A percentile compares a stretch with the other conserved stretches of the same genome.
Evolutionary conservation across 2,329 filamentous ascomycete species (phyloP).

Genomic region (Truncatella angustata): DNA sequence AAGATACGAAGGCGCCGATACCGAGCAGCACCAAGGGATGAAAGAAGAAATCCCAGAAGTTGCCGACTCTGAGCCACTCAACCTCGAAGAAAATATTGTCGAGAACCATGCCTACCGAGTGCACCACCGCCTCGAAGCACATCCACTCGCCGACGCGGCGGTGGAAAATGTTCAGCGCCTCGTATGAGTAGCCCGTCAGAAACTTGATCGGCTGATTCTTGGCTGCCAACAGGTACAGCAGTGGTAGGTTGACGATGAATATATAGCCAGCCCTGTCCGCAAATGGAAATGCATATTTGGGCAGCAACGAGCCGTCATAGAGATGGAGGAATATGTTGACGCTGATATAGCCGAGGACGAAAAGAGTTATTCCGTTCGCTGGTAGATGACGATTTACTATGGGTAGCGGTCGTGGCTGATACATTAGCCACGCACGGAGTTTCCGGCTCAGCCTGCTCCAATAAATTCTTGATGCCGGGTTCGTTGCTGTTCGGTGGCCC

Average conservation of each 20-base stretch:
- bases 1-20: slow-evolving; percentile 52
- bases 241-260: slow-evolving; percentile 46
- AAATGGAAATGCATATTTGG: slow-evolving; percentile 54
- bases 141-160: slow-evolving; percentile 61
- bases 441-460: slow-evolving; percentile 3
- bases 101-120: slow-evolving; percentile 52
- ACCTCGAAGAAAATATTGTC: slow-evolving; percentile 53
- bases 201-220: slow-evolving; percentile 64
- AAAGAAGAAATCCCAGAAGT: slow-evolving; percentile 48
- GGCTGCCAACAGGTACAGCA: slow-evolving; percentile 62
- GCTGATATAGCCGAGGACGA: slow-evolving; percentile 48
- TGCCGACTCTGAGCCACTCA: slow-evolving; percentile 38
- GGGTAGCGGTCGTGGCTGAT: slow-evolving; percentile 57
- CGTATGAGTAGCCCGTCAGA: slow-evolving; percentile 64
- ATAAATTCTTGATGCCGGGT: neutral
- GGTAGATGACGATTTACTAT: slow-evolving; percentile 57
- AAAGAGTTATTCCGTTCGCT: slow-evolving; percentile 53
- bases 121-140: slow-evolving; percentile 57
- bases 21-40: slow-evolving; percentile 52
- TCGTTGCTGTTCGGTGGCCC: neutral
- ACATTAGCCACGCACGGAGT: slow-evolving; percentile 39
- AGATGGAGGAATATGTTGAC: slow-evolving; percentile 59
- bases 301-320: slow-evolving; percentile 46
- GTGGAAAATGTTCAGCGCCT: slow-evolving; percentile 65
- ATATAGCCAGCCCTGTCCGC: slow-evolving; percentile 56